phyloP scores from a whole-genome alignment of 371 early-diverging fungal species.

The Umbelopsis sp. region DNA sequence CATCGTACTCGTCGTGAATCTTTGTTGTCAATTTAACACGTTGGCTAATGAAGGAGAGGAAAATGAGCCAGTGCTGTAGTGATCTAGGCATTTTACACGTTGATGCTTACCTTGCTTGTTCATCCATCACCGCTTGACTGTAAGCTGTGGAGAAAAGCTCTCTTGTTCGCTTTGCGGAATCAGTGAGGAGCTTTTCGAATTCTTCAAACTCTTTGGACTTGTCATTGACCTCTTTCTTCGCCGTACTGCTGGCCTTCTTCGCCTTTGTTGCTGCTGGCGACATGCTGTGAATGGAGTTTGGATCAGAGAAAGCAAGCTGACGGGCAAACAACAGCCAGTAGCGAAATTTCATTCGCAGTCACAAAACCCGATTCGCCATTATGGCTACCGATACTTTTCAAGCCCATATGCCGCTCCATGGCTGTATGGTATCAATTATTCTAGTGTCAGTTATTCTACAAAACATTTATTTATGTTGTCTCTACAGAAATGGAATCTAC shows the following conservation, averaged over 20 bases:
- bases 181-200: conserved; percentile 32
- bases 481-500: neutral
- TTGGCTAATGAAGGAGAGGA: conserved; percentile 46
- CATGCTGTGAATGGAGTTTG: neutral
- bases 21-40: conserved; percentile 75
- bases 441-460: too few relatives aligned
- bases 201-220: conserved; percentile 8
- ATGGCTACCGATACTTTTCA: too few relatives aligned
- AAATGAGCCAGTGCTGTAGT: too few relatives aligned
- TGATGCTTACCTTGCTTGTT: conserved; percentile 47
- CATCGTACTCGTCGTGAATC: conserved; percentile 74
- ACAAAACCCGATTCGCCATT: too few relatives aligned
- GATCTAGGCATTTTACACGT: neutral
- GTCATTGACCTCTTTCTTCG: neutral
- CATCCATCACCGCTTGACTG: conserved; percentile 60
- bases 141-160: conserved; percentile 58
- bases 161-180: conserved; percentile 61
- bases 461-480: too few relatives aligned
- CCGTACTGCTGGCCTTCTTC: neutral
- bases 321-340: neutral
- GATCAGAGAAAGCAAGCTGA: neutral
- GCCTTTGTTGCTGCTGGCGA: conserved; percentile 8
- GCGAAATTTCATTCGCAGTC: conserved; percentile 7
- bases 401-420: too few relatives aligned
- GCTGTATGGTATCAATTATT: too few relatives aligned